Evolutionary conservation across 2,329 filamentous ascomycete genomes (phyloP).

Genomic region (Hymenoscyphus scutula): DNA sequence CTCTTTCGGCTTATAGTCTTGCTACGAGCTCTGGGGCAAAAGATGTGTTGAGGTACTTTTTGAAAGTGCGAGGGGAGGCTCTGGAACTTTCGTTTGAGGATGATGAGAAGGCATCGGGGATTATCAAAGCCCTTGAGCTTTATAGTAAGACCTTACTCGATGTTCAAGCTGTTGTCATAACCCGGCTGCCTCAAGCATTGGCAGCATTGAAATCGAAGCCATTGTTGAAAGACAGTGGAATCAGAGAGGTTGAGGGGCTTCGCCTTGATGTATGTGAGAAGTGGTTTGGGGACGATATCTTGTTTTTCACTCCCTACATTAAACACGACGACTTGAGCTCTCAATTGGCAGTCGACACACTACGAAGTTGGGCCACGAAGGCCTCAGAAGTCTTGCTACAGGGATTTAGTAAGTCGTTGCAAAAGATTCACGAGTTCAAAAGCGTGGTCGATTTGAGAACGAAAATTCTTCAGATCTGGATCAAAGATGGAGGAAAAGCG

Average conservation of each 20-base stretch:
- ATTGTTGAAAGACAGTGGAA: slow-evolving; percentile 67
- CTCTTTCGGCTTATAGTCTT: slow-evolving; percentile 78
- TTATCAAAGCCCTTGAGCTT: slow-evolving; percentile 65
- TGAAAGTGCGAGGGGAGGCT: slow-evolving; percentile 67
- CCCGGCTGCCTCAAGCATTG: slow-evolving; percentile 68
- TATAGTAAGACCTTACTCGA: slow-evolving; percentile 76
- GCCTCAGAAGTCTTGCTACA: slow-evolving; percentile 58
- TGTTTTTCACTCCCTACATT: slow-evolving; percentile 83
- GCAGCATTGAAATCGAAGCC: slow-evolving; percentile 65
- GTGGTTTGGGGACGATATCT: slow-evolving; percentile 81
- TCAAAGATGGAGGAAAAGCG: slow-evolving; percentile 63
- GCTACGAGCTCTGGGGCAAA: slow-evolving; percentile 75
- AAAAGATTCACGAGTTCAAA: slow-evolving; percentile 62
- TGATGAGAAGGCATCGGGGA: slow-evolving; percentile 44
- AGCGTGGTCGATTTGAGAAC: slow-evolving; percentile 68
- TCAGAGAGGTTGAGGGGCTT: slow-evolving; percentile 66
- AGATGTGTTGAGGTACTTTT: slow-evolving; percentile 76
- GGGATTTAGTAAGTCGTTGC: slow-evolving; percentile 61
- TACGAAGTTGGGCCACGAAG: slow-evolving; percentile 61
- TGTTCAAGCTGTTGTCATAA: slow-evolving; percentile 73
- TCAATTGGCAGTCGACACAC: slow-evolving; percentile 56
- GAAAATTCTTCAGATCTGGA: slow-evolving; percentile 71
- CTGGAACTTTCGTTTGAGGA: slow-evolving; percentile 61
- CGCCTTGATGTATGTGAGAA: slow-evolving; percentile 73
- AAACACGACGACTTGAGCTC: slow-evolving; percentile 73